Conservation (phyloP, 441 rosid species). For the Brassica balearica region DNA sequence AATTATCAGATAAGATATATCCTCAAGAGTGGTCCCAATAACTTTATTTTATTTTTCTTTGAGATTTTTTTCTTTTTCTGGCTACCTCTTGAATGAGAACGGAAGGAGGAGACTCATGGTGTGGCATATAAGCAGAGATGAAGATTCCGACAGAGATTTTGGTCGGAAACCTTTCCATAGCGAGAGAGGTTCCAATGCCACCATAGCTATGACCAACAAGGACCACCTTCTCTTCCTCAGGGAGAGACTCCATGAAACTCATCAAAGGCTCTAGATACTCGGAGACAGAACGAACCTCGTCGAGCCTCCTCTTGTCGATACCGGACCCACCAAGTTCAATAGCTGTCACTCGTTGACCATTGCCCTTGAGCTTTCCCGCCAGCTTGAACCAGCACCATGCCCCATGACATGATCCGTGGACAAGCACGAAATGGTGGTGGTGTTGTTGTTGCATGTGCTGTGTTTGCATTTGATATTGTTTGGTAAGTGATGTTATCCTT, state of each 20-base stretch:
- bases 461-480: conserved; percentile 39
- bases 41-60: neutral
- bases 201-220: conserved; percentile 74
- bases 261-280: conserved; percentile 62
- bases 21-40: conserved; percentile 3
- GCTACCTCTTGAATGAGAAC: conserved; percentile 42
- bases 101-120: conserved; percentile 41
- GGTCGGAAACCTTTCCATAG: conserved; percentile 66
- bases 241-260: conserved; percentile 58
- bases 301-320: conserved; percentile 49
- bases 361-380: conserved; percentile 44
- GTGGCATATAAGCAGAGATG: conserved; percentile 63
- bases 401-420: conserved; percentile 72
- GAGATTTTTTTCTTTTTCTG: neutral
- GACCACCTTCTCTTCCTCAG: conserved; percentile 50
- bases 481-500: conserved; percentile 22
- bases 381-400: conserved; percentile 88
- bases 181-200: conserved; percentile 55
- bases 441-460: conserved; percentile 37
- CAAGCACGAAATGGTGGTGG: conserved; percentile 59
- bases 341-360: conserved; percentile 62
- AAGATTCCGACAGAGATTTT: conserved; percentile 60
- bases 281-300: conserved; percentile 51
- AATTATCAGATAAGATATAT: conserved; percentile 5
- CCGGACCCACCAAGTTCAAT: conserved; percentile 71